Evolutionary conservation across 2,329 filamentous ascomycete species (phyloP).

Genomic region (Aureobasidium sp.): DNA sequence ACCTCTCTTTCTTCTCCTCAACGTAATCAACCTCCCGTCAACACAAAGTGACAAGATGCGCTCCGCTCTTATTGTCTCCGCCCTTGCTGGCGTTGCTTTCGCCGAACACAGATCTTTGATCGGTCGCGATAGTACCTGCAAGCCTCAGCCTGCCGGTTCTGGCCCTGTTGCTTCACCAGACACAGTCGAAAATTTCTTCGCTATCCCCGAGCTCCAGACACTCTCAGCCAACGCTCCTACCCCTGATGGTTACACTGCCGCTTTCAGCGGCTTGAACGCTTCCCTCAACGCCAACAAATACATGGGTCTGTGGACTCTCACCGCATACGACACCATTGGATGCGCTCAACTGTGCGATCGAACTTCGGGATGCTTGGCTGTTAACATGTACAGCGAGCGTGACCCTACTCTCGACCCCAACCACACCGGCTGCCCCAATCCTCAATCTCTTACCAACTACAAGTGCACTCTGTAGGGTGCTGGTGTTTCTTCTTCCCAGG

Average conservation of each 20-base stretch:
- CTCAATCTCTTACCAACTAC: conserved; percentile 25
- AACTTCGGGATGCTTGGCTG: conserved; percentile 23
- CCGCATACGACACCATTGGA: conserved; percentile 23
- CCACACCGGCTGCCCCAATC: conserved; percentile 27
- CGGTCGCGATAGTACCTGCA: conserved; percentile 15
- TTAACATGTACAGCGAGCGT: conserved; percentile 32
- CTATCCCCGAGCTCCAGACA: conserved; percentile 14
- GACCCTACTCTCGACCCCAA: conserved; percentile 29
- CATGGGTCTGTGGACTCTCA: conserved; percentile 24
- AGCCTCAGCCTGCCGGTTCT: conserved; percentile 17
- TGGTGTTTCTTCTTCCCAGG: conserved; percentile 21
- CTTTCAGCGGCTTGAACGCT: conserved; percentile 22
- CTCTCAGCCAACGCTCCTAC: conserved; percentile 22
- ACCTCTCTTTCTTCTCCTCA: not conserved
- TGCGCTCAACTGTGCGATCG: conserved; percentile 26
- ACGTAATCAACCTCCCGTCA: not conserved
- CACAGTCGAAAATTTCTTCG: conserved; percentile 25
- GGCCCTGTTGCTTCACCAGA: conserved; percentile 25
- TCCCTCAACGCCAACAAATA: conserved; percentile 20
- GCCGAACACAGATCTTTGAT: conserved; percentile 15
- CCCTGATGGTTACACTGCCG: conserved; percentile 22
- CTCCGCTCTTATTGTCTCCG: conserved; percentile 1
- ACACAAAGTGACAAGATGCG: not conserved
- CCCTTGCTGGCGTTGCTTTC: conserved; percentile 7
- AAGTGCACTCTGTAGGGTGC: conserved; percentile 32